A percentile compares a stretch with the other conserved stretches of the same genome.
Evolutionary conservation across 1,284 basidiomycete genomes (phyloP).

Genomic region (Ustilago sp.): DNA sequence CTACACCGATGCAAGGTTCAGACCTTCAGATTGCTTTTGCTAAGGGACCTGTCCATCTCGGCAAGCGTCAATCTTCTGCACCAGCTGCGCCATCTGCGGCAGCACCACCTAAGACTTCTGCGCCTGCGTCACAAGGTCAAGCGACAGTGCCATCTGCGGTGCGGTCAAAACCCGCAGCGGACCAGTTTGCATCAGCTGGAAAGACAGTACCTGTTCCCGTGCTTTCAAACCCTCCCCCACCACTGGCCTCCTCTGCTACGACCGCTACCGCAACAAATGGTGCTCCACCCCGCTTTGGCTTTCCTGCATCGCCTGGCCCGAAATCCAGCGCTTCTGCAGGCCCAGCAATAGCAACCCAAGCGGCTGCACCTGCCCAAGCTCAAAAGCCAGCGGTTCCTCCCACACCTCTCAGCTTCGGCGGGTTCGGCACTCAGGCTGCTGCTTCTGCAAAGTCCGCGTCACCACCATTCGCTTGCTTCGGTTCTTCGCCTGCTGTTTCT

Average conservation of each 20-base stretch:
- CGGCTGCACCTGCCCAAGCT: slow-evolving; percentile 5
- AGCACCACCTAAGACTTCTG: background rate
- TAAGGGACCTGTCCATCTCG: slow-evolving; percentile 55
- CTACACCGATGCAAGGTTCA: slow-evolving; percentile 39
- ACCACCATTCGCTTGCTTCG: slow-evolving; percentile 8
- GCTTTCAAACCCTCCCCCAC: slow-evolving; percentile 18
- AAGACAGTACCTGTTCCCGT: slow-evolving; percentile 26
- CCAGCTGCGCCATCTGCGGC: background rate
- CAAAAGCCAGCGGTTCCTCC: slow-evolving; percentile 5
- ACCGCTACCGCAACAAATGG: slow-evolving; percentile 5
- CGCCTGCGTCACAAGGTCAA: background rate
- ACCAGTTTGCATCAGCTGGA: slow-evolving; percentile 22
- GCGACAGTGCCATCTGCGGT: background rate
- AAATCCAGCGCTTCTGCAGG: background rate
- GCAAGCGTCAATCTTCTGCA: slow-evolving; percentile 30
- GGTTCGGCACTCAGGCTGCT: slow-evolving; percentile 8
- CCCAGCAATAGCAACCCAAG: background rate
- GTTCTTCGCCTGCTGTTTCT: background rate
- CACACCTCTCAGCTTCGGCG: slow-evolving; percentile 11
- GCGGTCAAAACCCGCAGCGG: background rate
- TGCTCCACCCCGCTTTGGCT: slow-evolving; percentile 15
- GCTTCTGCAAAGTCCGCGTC: slow-evolving; percentile 3
- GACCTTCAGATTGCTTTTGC: slow-evolving; percentile 62
- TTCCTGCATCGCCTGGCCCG: slow-evolving; percentile 21
- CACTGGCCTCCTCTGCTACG: slow-evolving; percentile 10